These are phyloP conservation scores for Baorangia bicolor DNA, from an alignment of 768 basidiomycete species.

Conservation along the genomic window DNA sequence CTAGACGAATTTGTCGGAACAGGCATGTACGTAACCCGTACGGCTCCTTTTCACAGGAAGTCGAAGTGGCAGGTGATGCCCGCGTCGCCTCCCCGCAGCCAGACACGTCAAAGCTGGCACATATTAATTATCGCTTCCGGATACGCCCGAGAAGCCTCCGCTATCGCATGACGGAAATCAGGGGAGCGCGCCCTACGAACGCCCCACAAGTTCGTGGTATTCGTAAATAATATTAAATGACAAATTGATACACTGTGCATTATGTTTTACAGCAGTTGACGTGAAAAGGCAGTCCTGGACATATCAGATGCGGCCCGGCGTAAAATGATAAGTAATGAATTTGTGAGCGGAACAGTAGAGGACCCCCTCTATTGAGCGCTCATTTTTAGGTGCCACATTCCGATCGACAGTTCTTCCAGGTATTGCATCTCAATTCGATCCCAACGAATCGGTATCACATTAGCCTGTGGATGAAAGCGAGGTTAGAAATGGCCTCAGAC, in stretches of 20 bases:
- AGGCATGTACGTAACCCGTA: constrained; percentile 38
- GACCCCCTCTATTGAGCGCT: constrained; percentile 26
- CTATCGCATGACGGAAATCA: neutral
- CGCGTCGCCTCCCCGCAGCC: constrained; percentile 8
- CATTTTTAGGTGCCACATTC: constrained; percentile 72
- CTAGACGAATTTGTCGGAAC: constrained; percentile 50
- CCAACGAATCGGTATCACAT: constrained; percentile 67
- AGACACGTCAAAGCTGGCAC: constrained; percentile 1
- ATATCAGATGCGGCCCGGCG: constrained; percentile 7
- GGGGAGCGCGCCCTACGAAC: neutral
- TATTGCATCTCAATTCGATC: constrained; percentile 69
- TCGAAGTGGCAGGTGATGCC: neutral
- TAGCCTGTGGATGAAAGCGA: constrained; percentile 44
- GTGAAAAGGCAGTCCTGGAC: constrained; percentile 4
- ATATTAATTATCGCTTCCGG: constrained; percentile 10
- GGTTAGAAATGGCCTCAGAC: constrained; percentile 9
- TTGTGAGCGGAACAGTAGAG: neutral
- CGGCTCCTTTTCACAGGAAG: constrained; percentile 35
- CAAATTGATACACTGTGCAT: constrained; percentile 19
- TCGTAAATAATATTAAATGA: constrained; percentile 25
- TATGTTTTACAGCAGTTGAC: constrained; percentile 21
- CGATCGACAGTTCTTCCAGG: constrained; percentile 65
- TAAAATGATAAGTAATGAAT: constrained; percentile 7
- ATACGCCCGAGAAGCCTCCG: neutral
- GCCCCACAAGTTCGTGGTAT: constrained; percentile 1